Base-by-base conservation (phyloP, 2,329 filamentous ascomycete genomes). In the Cladosporium sp. region DNA sequence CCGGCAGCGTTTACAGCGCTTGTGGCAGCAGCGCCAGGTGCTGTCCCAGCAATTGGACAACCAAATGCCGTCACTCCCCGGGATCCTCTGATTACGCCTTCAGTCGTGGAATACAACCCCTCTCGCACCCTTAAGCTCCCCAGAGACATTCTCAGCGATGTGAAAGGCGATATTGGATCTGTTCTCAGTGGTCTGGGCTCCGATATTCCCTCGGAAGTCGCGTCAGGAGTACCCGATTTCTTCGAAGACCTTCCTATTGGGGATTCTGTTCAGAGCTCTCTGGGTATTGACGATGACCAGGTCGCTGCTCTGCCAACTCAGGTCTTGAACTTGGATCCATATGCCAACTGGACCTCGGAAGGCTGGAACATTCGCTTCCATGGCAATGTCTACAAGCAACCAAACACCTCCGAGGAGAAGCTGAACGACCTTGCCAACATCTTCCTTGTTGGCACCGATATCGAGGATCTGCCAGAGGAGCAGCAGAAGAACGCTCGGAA, bases 361-460 rank as follows among this genome's bases (percentile, higher is more conserved):
- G 85, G 85, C 33, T 91, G 87, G 87, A 88, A 84, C 57, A 77
- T 90, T 3, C 78, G 86, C 28, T 81, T 90, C 57, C 87, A 86
- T 59, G 87, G 87, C 59, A 89, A 89, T 62, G 83, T 90, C n/a
- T 91, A 84, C 75, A 90, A 89, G 68, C 79, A 86, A 56, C 87
- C 87, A 1, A 80, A 87, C 54, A 83, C 86, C 33, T 79, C 77
- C 1, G 74, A 81, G 59, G 72, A 74, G 33, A 86, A 81, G 59
- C 72, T 91, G 43, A 78, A 91, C 59, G 75, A 83, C 35, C 74
- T 90, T 3, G 84, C 86, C 53, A 83, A 89, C 58, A 68, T 81
- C 32, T 89, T 90, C 69, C 75, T 91, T 9, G 77, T 89, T 54
- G 84, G 77, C 46, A 82, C 80, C 5, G 76, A 77, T 51, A 77